Evolutionary conservation across 1,284 basidiomycete genomes (phyloP), one percentile per base, ranked within the genome.

Genomic region (Leccinum cinnamomeum): DNA sequence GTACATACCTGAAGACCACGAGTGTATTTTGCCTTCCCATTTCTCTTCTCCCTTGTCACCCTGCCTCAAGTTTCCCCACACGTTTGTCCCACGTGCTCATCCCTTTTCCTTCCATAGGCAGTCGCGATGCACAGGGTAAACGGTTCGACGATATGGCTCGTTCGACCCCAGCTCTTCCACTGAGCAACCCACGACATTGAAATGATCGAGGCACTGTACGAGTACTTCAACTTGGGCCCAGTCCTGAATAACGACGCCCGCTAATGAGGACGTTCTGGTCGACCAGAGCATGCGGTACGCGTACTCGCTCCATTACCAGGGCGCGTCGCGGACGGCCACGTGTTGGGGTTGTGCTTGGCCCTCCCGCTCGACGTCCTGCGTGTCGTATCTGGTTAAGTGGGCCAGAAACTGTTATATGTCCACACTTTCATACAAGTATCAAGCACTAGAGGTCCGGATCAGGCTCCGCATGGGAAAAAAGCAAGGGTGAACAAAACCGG

Each of bases 131-230:
- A 81, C 69, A 70, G 71, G 56, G 57, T 69, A 3, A 68, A 72
- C 23, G 71, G 74, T 0, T 74, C 69, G 7, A 68, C 58, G 1
- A 59, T 75, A 50, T 81, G 79, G 79, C 63, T 79, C 23, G 37
- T 44, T 1, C 74, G 79, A 5, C 80, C 80, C 33, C 33, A 35
- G 10, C 74, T 80, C 46, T 71, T 80, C 51, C 65, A 69, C n/a
- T 81, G 81, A 53, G 79, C 80, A 1, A 76, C 77, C 1, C 73
- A 76, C 60, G 79, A 81, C 68, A 78, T 81, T 59, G 69, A 76
- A 51, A 74, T 79, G 62, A 77, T 81, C 57, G 72, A 68, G 14
- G 66, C 70, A 2, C 69, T 81, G 16, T 78, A 77, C 68, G 71
- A 72, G 5, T 64, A 75, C 56, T 80, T 80, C 59, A 62, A 64